A percentile compares a stretch with the other conserved stretches of the same genome.
These are phyloP conservation scores for Eimeria sp. DNA, from an alignment of 169 alveolate species.

Conservation along the genomic window DNA sequence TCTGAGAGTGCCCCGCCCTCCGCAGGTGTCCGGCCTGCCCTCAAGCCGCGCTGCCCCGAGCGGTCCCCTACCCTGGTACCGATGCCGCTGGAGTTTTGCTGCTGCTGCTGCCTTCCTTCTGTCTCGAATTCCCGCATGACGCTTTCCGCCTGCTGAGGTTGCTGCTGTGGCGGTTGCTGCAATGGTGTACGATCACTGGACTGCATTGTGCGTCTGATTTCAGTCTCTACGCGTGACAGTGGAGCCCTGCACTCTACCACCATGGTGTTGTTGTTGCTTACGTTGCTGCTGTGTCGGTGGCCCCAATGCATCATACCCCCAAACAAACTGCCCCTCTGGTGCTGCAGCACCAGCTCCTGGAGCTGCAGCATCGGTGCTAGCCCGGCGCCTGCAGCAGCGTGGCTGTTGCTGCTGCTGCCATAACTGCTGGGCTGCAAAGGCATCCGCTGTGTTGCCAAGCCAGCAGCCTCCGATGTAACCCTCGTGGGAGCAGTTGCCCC, in stretches of 20 bases:
- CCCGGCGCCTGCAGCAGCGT: constrained; percentile 12
- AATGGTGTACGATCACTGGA: background rate
- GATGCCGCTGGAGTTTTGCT: constrained; percentile 1
- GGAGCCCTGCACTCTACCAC: constrained; percentile 41
- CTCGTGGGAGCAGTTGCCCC: constrained; percentile 7
- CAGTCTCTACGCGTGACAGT: constrained; percentile 39
- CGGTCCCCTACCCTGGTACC: background rate
- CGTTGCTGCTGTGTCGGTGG: constrained; percentile 22
- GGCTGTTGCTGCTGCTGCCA: constrained; percentile 31
- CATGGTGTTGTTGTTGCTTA: constrained; percentile 24
- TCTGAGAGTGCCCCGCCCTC: constrained; percentile 4
- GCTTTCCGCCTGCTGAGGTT: background rate
- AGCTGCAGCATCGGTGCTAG: constrained; percentile 48
- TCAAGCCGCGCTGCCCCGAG: background rate
- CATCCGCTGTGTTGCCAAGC: constrained; percentile 15
- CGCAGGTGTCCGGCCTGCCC: background rate
- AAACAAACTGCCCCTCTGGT: constrained; percentile 26
- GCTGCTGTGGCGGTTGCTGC: constrained; percentile 46
- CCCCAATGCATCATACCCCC: constrained; percentile 42
- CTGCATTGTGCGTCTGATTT: constrained; percentile 34
- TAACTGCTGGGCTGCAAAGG: constrained; percentile 13
- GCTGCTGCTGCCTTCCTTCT: constrained; percentile 10
- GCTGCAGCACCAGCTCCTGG: constrained; percentile 38
- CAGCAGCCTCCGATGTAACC: background rate
- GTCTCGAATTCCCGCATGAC: background rate